Evolutionary conservation across 352 stramenopile species (phyloP).

Genomic region (Phytophthora hibernalis): DNA sequence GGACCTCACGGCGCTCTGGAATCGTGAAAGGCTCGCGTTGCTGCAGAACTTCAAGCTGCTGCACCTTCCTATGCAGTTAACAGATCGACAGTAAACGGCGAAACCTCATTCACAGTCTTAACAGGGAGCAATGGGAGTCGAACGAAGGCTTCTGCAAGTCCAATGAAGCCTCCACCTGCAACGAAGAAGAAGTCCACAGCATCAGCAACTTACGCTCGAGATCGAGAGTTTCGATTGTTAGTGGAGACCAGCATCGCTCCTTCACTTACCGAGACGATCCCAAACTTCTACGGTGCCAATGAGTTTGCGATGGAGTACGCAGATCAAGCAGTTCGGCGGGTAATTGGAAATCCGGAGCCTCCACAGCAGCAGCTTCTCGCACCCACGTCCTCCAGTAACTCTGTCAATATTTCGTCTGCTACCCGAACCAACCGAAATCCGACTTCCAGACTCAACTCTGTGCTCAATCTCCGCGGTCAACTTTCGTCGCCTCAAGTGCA

Average conservation of each 20-base stretch:
- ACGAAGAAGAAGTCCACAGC: slow-evolving; percentile 22
- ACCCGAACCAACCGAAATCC: slow-evolving; percentile 12
- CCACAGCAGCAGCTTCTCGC: slow-evolving; percentile 3
- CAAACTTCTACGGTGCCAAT: slow-evolving; percentile 46
- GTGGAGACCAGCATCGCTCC: slow-evolving; percentile 48
- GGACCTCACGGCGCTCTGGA: slow-evolving; percentile 65
- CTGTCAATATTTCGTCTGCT: neutral
- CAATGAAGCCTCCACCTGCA: slow-evolving; percentile 1
- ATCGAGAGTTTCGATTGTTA: slow-evolving; percentile 40
- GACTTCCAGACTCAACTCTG: slow-evolving; percentile 16
- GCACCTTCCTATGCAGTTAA: neutral
- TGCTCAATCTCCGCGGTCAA: slow-evolving; percentile 1
- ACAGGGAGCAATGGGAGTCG: neutral
- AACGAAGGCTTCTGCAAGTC: slow-evolving; percentile 5
- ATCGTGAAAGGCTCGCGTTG: slow-evolving; percentile 52
- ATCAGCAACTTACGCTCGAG: slow-evolving; percentile 13
- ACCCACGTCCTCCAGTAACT: neutral
- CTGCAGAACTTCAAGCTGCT: slow-evolving; percentile 15
- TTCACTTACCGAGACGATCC: slow-evolving; percentile 1
- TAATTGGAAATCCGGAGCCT: slow-evolving; percentile 16
- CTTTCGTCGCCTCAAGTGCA: neutral
- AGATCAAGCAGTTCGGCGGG: slow-evolving; percentile 39
- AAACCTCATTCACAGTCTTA: neutral
- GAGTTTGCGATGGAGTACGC: slow-evolving; percentile 76
- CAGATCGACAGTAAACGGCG: slow-evolving; percentile 12